phyloP scores from a whole-genome alignment of 345 rosid species.

The Populus pruinosa region DNA sequence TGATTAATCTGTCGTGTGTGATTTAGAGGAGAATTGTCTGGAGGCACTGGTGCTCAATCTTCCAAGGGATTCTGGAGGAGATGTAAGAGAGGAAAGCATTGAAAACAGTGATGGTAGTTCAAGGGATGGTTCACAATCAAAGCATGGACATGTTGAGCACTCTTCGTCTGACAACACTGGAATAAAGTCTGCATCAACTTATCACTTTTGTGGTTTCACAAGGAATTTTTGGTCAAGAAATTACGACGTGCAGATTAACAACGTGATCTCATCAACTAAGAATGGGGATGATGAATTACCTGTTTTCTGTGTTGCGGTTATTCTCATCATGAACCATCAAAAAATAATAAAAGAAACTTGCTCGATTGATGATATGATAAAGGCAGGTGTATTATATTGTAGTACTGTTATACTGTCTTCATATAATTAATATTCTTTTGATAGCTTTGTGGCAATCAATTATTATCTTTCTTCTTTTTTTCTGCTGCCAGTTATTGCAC shows the following conservation, averaged over 20 bases:
- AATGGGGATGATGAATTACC: conserved; percentile 70
- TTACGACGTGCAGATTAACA: conserved; percentile 47
- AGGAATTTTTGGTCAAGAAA: conserved; percentile 64
- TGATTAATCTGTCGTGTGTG: conserved; percentile 52
- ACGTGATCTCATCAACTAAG: conserved; percentile 46
- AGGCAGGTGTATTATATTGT: conserved; percentile 44
- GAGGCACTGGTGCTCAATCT: conserved; percentile 63
- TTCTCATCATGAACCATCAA: conserved; percentile 80
- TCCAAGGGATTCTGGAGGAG: conserved; percentile 44
- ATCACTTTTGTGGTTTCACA: conserved; percentile 75
- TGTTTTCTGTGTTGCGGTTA: conserved; percentile 88
- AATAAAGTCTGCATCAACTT: conserved; percentile 47
- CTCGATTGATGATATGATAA: conserved; percentile 88
- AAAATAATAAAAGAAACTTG: conserved; percentile 77
- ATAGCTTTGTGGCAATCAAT: neutral
- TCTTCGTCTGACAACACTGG: conserved; percentile 38
- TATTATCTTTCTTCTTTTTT: neutral
- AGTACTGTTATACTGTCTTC: neutral
- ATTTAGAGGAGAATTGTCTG: conserved; percentile 64
- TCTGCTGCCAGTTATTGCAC: neutral
- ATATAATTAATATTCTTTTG: neutral
- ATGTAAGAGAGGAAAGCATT: conserved; percentile 38
- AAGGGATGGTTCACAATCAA: conserved; percentile 40
- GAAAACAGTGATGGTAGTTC: conserved; percentile 38
- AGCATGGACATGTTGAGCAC: conserved; percentile 41